Base-by-base conservation (phyloP, 176 grass and related monocot species). In the Bonia amplexicaulis region DNA sequence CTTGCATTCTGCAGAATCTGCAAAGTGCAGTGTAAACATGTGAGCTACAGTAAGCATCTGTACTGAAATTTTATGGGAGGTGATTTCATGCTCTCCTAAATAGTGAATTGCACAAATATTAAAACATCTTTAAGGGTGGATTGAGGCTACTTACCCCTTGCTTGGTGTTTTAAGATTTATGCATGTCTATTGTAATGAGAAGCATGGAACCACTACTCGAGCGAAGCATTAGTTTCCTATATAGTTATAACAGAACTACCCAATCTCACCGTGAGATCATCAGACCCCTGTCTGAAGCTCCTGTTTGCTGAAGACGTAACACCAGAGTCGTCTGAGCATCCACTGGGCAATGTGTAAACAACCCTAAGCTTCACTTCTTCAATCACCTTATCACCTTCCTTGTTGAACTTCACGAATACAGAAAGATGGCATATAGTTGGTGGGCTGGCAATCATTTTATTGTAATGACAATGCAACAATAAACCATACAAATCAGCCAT, bases 291-390 rank as follows among this genome's bases (percentile, higher is more conserved):
- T 78, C 45, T 90, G 74, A 90, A 83, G 71, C 72, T 88, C 53
- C 91, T 69, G 16, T 53, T 81, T 71, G 41, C 87, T 57, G 83
- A 84, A 72, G 93, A 93, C 78, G 89, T 80, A 31, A 89, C 60
- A 39, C 91, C 90, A 87, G 88, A 98, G 49, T 90, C 80, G 14
- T 93, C 93, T 23, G 80, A 92, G 66, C 19, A 85, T 63, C 82
- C 66, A 79, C 66, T 85, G 6, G 80, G 74, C 73, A 83, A 47
- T 77, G 84, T 93, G 55, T 98, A 98, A 80, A 95, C 78, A 81
- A 98, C 96, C 66, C 61, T 93, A 62, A 98, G 93, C 84, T 98
- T 98, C 89, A 98, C 88, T 79, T 98, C 96, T 63, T 98, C 93
- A 8, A 98, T 94, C 83, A 92, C 77, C 80, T 92, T 98, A 79